Base-by-base conservation (phyloP, 23 red algal species). In the Gracilaria domingensis region DNA sequence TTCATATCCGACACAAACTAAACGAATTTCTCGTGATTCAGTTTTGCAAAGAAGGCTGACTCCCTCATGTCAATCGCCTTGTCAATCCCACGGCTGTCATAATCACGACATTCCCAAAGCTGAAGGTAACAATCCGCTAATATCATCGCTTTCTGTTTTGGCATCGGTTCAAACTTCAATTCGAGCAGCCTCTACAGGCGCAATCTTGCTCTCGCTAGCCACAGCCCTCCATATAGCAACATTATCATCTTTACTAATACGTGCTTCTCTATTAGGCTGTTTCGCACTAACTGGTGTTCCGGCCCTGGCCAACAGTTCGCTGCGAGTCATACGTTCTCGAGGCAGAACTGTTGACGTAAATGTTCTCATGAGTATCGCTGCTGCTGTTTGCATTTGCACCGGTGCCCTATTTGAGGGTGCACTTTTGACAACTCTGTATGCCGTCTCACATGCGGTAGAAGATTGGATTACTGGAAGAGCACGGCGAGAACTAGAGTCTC, bases 321-420 rank as follows among this genome's bases (percentile, higher is more conserved):
- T 72, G 21, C 64, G 65, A 39, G n/a, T 92, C 1, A 59, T 92
- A 30, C 48, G 67, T 36, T 51, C 60, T 51, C 89, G 76, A 4
- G 44, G 40, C 33, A 58, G 64, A 30, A 88, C 80, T 28, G 36
- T 90, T 34, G 72, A 93, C 90, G 91, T 95, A 29, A 88, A 98
- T 67, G 80, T 95, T 47, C 88, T 98, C 54, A 98, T 98, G 96
- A 95, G 85, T 12, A 57, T 93, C 12, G 96, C 96, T 29, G 96
- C 96, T 7, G 38, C 75, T 34, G 79, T 87, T 39, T 74, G 79
- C 16, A 1, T 95, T 26, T 69, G 73, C 36, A 79, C 86, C 37
- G 96, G 96, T 29, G 84, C 85, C 8, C 12, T 70, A 18, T 62
- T 98, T 33, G 96, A 98, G 75, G 93, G 88, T 6, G 87, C 89